A percentile compares a stretch with the other conserved stretches of the same genome.
phyloP scores from a whole-genome alignment of 257 asterid species.

The Lycium barbarum region DNA sequence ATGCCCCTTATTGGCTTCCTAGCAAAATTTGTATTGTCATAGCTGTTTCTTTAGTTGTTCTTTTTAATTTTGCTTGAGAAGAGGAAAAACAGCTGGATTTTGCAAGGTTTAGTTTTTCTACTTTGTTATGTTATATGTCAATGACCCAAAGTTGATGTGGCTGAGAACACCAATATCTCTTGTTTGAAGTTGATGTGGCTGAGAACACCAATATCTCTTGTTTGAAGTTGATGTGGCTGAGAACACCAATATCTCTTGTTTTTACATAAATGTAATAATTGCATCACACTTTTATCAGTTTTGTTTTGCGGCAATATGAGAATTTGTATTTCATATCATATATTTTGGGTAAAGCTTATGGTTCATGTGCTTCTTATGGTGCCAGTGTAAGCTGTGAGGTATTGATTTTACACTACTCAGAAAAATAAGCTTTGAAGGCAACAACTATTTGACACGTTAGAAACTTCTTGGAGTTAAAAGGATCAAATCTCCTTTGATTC shows the following conservation, averaged over 20 bases:
- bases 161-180: neutral
- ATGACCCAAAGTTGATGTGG: constrained; percentile 31
- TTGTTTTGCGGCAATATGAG: constrained; percentile 30
- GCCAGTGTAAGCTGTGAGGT: neutral
- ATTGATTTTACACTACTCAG: neutral
- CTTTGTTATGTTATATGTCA: constrained; percentile 36
- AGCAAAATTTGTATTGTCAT: constrained; percentile 30
- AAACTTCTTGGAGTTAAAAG: too few species aligned
- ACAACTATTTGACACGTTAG: neutral
- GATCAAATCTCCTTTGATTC: neutral
- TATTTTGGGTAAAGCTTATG: neutral
- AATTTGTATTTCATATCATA: neutral
- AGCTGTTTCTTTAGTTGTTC: constrained; percentile 33
- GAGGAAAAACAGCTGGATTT: neutral
- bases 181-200: too few species aligned
- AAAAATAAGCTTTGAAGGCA: neutral
- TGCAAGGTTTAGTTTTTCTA: constrained; percentile 8
- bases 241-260: neutral
- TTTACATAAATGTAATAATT: constrained; percentile 30
- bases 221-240: neutral
- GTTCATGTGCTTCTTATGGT: neutral
- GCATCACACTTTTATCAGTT: constrained; percentile 47
- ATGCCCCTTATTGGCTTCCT: constrained; percentile 38
- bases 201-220: neutral
- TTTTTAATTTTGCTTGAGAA: constrained; percentile 31